Percentiles rank a stretch among this genome's conserved stretches.
Evolutionary conservation across 176 grass and related monocot genomes (phyloP).

Genomic region (Phoenix dactylifera): DNA sequence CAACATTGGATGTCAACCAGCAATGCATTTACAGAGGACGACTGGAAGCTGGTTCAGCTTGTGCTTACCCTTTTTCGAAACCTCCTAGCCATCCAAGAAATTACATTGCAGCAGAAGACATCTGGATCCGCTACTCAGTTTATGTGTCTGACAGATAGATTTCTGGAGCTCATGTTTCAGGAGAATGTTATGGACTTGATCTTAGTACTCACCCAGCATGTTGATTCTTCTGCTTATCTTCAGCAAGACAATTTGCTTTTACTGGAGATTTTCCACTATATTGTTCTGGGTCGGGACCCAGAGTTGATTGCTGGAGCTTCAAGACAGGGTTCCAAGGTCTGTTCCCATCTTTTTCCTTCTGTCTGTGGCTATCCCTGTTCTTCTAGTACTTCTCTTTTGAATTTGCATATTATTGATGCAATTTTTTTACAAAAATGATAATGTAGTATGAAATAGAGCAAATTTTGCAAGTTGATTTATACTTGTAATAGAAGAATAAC

Average conservation of each 20-base stretch:
- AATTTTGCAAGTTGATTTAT: too few relatives aligned
- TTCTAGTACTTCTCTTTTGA: too few relatives aligned
- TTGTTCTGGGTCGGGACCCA: constrained; percentile 73
- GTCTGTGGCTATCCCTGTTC: not conserved
- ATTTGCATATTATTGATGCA: too few relatives aligned
- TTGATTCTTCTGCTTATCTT: constrained; percentile 69
- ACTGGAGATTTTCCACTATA: constrained; percentile 78
- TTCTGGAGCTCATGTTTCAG: constrained; percentile 87
- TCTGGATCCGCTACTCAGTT: constrained; percentile 63
- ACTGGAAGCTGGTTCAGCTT: constrained; percentile 95
- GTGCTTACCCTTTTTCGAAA: constrained; percentile 92
- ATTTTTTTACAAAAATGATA: too few relatives aligned
- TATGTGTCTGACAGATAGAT: constrained; percentile 55
- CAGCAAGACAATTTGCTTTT: constrained; percentile 82
- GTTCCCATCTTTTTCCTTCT: constrained; percentile 11
- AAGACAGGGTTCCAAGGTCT: constrained; percentile 45
- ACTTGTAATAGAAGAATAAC: too few relatives aligned
- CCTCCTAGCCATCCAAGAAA: constrained; percentile 74
- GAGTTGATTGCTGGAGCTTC: constrained; percentile 68
- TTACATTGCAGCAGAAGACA: constrained; percentile 79
- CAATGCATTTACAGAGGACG: constrained; percentile 77
- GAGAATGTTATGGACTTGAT: constrained; percentile 96
- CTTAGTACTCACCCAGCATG: constrained; percentile 83
- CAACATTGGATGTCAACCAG: constrained; percentile 34
- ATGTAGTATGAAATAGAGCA: too few relatives aligned